These are phyloP conservation scores for Colletotrichum sp. DNA, from an alignment of 2,329 filamentous ascomycete genomes.

Conservation along the genomic window DNA sequence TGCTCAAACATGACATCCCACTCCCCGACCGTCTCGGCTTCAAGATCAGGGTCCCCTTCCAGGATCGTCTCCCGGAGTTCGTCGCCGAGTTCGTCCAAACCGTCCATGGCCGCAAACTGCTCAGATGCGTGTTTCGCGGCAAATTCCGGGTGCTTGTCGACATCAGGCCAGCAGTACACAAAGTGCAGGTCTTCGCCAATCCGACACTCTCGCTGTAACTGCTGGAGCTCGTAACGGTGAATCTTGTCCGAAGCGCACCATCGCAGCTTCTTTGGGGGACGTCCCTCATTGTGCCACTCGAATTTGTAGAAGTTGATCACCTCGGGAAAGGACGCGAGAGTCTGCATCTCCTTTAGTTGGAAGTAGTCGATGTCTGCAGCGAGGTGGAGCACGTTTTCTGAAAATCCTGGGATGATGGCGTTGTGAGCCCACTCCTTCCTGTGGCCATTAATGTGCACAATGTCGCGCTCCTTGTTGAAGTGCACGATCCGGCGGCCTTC, in stretches of 20 bases:
- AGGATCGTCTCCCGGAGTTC: not conserved
- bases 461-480: slow-evolving; percentile 35
- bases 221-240: slow-evolving; percentile 30
- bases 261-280: slow-evolving; percentile 17
- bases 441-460: slow-evolving; percentile 24
- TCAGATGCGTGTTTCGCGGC: slow-evolving; percentile 24
- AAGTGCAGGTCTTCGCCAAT: slow-evolving; percentile 28
- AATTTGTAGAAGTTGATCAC: slow-evolving; percentile 32
- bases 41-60: not conserved
- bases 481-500: slow-evolving; percentile 28
- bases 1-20: not conserved
- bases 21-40: not conserved
- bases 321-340: slow-evolving; percentile 24
- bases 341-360: not conserved
- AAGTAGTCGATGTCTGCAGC: slow-evolving; percentile 21
- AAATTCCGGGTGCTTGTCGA: slow-evolving; percentile 31
- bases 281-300: slow-evolving; percentile 6
- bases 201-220: slow-evolving; percentile 27
- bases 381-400: slow-evolving; percentile 32
- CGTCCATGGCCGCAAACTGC: not conserved
- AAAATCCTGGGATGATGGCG: slow-evolving; percentile 29
- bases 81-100: not conserved
- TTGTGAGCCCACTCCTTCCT: slow-evolving; percentile 2
- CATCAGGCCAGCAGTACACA: slow-evolving; percentile 38
- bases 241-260: slow-evolving; percentile 38